Base-by-base conservation (phyloP, 116 monocot genomes). In the Papilionanthe hybrid region DNA sequence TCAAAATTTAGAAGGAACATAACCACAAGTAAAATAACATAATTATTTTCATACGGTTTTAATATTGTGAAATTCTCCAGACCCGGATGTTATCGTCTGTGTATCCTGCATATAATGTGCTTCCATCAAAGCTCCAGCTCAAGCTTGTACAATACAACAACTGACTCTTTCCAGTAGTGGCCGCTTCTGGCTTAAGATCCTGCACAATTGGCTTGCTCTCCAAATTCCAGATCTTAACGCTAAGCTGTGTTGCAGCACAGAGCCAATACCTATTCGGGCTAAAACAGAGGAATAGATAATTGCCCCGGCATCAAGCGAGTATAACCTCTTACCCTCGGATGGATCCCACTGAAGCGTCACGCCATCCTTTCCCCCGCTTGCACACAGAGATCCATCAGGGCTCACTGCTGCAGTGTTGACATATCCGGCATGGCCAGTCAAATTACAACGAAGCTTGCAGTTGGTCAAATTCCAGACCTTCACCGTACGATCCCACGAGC, bases 111-210 rank as follows among this genome's bases (percentile, higher is more conserved):
- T 78, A 85, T 5, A 85, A 73, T 1, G 85, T 85, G 78, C 85
- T 85, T n/a, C 85, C 81, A 81, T 85, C 85, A 29, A 78, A 81
- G 78, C 85, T 85, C 85, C 81, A 85, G 22, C 66, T 77, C 81
- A 85, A 63, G 81, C 81, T 81, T 41, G 85, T 81, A 73, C 85
- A 85, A 75, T 81, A 78, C 75, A 81, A 75, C 75, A 85, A 72
- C 81, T 85, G 82, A n/a, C n/a, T n/a, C n/a, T n/a, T n/a, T n/a
- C n/a, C 53, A 5, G 9, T 53, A 8, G n/a, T n/a, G n/a, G n/a
- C n/a, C n/a, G n/a, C n/a, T n/a, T 81, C 81, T 73, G 76, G 81
- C 56, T 45, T 45, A 15, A 53, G 53, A 13, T 53, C 15, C 53
- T 53, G 53, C 53, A 81, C 75, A 22, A 81, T 65, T 17, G 81